phyloP scores from a whole-genome alignment of 1,284 basidiomycete species.

The Cryptococcus jaspeensis region DNA sequence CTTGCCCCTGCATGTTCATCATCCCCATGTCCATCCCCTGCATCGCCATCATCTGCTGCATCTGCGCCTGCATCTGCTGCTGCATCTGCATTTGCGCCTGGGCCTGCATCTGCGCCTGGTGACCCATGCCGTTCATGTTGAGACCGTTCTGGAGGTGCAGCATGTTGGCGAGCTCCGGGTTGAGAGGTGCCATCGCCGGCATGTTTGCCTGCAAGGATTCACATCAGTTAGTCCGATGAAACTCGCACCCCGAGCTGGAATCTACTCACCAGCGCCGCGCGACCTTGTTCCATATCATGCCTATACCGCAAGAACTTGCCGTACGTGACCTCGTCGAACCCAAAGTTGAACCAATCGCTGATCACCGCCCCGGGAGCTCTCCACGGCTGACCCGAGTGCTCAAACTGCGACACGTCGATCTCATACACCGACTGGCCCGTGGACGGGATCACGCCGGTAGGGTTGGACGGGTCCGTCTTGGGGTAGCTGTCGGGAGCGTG shows the following conservation, averaged over 20 bases:
- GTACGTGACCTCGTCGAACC: slow-evolving; percentile 96
- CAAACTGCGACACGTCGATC: slow-evolving; percentile 75
- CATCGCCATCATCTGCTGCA: slow-evolving; percentile 41
- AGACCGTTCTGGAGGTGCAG: slow-evolving; percentile 26
- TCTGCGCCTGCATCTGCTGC: slow-evolving; percentile 32
- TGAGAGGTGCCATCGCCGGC: slow-evolving; percentile 30
- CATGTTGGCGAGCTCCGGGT: slow-evolving; percentile 36
- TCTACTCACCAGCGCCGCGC: slow-evolving; percentile 45
- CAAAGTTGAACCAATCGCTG: slow-evolving; percentile 99
- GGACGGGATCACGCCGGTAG: slow-evolving; percentile 58
- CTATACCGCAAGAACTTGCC: slow-evolving; percentile 85
- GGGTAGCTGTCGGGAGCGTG: slow-evolving; percentile 40
- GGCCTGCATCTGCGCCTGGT: slow-evolving; percentile 2
- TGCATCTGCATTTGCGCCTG: slow-evolving; percentile 22
- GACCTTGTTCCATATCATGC: slow-evolving; percentile 68
- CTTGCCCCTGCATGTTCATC: slow-evolving; percentile 36
- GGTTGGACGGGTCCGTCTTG: slow-evolving; percentile 62
- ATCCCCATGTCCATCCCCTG: slow-evolving; percentile 46
- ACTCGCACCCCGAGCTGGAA: background rate
- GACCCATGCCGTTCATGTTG: slow-evolving; percentile 4
- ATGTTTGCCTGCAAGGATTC: slow-evolving; percentile 28
- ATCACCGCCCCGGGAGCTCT: slow-evolving; percentile 87
- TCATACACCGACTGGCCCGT: slow-evolving; percentile 79
- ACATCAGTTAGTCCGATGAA: background rate
- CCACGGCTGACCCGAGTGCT: slow-evolving; percentile 79